Evolutionary conservation across 495 filamentous ascomycete genomes (phyloP), one percentile per base, ranked within the genome.

Genomic region (Neurospora sp.): DNA sequence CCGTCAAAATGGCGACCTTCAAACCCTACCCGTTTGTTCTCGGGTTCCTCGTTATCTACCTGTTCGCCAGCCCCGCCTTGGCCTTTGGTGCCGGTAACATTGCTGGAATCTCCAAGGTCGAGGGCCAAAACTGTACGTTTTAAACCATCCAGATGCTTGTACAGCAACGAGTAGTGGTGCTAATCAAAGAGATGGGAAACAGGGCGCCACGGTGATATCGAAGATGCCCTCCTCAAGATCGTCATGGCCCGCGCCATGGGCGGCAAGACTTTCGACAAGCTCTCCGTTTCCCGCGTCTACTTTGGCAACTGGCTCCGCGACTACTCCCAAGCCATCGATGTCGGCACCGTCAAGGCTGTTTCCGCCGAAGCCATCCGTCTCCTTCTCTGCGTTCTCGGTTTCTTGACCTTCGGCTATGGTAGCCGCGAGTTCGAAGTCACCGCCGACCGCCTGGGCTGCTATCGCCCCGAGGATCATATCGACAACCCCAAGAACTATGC

Each of bases 191-290:
- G 5, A 27, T 20, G 44, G 10, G 27, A 65, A 65, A 65, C 71
- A 88, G 85, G 93, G 92, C 93, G 94, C 68, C 94, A 97, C 89
- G 94, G 94, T 73, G 95, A 98, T 81, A 96, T 97, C 78, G 94
- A 97, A 87, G 94, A 97, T 85, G 88, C 91, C 40, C 87, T 97
- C 22, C 88, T 97, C 72, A 88, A 84, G 68, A 82, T 97, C 38
- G 78, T 90, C 71, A 91, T 96, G 86, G 90, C 93, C n/a, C 86
- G 87, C 69, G 89, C 88, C 71, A 89, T 90, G 45, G 92, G 93
- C 73, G 92, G 92, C 75, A 91, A 92, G 84, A 95, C 93, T 75
- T 97, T 97, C 79, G 87, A 88, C 83, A 94, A 94, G 83, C 87
- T 97, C 76, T 92, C 91, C 81, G 91, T 97, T 73, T 92, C 93